Percentiles rank a stretch among this genome's conserved stretches.
phyloP scores from a whole-genome alignment of 306 rosid species.

The Vigna reflexopilosa region DNA sequence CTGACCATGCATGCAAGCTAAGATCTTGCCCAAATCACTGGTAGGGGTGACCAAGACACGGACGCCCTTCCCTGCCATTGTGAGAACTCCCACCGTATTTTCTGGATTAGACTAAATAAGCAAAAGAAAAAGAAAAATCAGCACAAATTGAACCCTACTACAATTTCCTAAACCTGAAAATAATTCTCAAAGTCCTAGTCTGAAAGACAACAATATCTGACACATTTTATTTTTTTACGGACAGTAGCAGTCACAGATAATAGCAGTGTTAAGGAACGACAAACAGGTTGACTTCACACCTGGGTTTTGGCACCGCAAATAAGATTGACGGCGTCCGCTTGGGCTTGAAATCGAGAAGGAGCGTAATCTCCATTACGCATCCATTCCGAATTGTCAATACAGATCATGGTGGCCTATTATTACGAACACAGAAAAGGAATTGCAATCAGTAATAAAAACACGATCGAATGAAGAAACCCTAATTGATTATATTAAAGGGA shows the following conservation, averaged over 20 bases:
- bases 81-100: slow-evolving; percentile 94
- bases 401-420: slow-evolving; percentile 90
- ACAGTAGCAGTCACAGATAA: neutral
- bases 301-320: slow-evolving; percentile 99
- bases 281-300: slow-evolving; percentile 49
- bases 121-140: slow-evolving; percentile 33
- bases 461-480: slow-evolving; percentile 55
- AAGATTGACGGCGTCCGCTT: slow-evolving; percentile 90
- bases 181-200: slow-evolving; percentile 3
- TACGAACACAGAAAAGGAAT: slow-evolving; percentile 32
- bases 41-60: slow-evolving; percentile 97
- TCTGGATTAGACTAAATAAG: slow-evolving; percentile 84
- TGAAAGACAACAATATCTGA: neutral
- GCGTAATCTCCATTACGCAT: slow-evolving; percentile 94
- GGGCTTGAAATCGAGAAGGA: slow-evolving; percentile 93
- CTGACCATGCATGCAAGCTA: slow-evolving; percentile 96
- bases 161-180: neutral
- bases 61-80: slow-evolving; percentile 96
- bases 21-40: slow-evolving; percentile 92
- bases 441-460: neutral
- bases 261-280: slow-evolving; percentile 6
- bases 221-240: neutral
- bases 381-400: slow-evolving; percentile 98
- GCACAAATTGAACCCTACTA: slow-evolving; percentile 9
- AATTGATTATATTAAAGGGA: slow-evolving; percentile 14